Base-by-base conservation (phyloP, 768 basidiomycete species). In the Mycena pura region DNA sequence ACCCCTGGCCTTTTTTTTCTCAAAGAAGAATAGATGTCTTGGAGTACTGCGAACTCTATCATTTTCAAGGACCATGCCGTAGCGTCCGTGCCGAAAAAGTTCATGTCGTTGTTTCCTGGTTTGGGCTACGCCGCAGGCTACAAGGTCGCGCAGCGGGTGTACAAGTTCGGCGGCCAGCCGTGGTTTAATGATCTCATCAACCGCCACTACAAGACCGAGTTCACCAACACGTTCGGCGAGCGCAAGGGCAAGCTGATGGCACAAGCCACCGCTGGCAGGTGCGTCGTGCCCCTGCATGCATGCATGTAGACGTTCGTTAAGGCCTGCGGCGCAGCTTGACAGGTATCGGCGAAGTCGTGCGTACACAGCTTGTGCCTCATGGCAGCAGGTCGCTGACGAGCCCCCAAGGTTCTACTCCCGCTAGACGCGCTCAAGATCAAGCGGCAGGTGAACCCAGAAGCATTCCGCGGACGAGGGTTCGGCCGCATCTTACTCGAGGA, bases 161-260 rank as follows among this genome's bases (percentile, higher is more conserved):
- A 96, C 88, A 99, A 97, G 78, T 99, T 99, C 70, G 96, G 96
- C 63, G 96, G 96, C 6, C 96, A 99, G 78, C 96, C 96, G 14
- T 99, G 89, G 84, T 97, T 98, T 77, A 91, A 95, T 78, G 97
- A 99, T 78, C 69, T 96, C 72, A 88, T 99, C 75, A 83, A 83
- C 65, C 86, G 84, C 69, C 82, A 95, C 77, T 93, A 90, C 81
- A 92, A 91, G 75, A 79, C 83, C n/a, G 71, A 80, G 52, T 97
- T 96, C 78, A 91, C 86, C 54, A 88, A 86, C 70, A 77, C 84
- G 1, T 96, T 99, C 74, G 96, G 96, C 9, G 95, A 96, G 77
- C 89, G 95, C 64, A 92, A 92, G 74, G 96, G 97, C 46, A 98
- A 93, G 77, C 88, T 96, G 81, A 86, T 97, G 84, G 93, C 95